These are phyloP conservation scores for Lepiota venenata DNA, from an alignment of 768 basidiomycete species.

Conservation along the genomic window DNA sequence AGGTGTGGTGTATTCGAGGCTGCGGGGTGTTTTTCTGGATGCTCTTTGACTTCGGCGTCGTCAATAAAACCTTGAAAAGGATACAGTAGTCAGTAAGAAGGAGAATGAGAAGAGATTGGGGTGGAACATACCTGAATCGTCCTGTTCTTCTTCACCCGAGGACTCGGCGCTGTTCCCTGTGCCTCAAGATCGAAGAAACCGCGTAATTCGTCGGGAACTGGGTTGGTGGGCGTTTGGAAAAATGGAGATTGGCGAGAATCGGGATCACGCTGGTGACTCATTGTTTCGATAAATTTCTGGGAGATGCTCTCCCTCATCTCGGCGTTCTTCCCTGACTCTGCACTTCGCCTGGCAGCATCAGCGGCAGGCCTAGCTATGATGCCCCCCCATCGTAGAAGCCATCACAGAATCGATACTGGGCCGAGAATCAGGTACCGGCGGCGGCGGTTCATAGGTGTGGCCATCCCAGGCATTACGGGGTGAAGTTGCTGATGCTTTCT, in stretches of 20 bases:
- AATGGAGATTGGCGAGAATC: constrained; percentile 1
- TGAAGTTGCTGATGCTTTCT: background rate
- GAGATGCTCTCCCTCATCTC: background rate
- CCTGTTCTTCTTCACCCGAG: too few relatives aligned
- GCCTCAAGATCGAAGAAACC: too few relatives aligned
- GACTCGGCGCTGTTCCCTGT: too few relatives aligned
- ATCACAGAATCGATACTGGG: constrained; percentile 18
- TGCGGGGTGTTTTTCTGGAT: too few relatives aligned
- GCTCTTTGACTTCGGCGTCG: too few relatives aligned
- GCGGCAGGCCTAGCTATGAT: background rate
- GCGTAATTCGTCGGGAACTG: too few relatives aligned
- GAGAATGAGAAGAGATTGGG: too few relatives aligned
- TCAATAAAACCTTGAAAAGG: too few relatives aligned
- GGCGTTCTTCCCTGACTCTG: constrained; percentile 10
- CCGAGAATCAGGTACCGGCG: constrained; percentile 19
- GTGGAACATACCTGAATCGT: too few relatives aligned
- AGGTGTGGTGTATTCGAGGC: too few relatives aligned
- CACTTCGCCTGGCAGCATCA: constrained; percentile 4
- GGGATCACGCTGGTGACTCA: background rate
- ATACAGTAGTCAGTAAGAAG: too few relatives aligned
- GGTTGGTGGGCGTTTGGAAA: constrained; percentile 3
- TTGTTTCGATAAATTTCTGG: background rate
- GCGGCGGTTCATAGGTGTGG: constrained; percentile 9
- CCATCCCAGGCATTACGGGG: constrained; percentile 3
- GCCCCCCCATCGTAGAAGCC: background rate